Evolutionary conservation across 1,139 yeast species (phyloP).

Genomic region (Hansenula lynferdii): DNA sequence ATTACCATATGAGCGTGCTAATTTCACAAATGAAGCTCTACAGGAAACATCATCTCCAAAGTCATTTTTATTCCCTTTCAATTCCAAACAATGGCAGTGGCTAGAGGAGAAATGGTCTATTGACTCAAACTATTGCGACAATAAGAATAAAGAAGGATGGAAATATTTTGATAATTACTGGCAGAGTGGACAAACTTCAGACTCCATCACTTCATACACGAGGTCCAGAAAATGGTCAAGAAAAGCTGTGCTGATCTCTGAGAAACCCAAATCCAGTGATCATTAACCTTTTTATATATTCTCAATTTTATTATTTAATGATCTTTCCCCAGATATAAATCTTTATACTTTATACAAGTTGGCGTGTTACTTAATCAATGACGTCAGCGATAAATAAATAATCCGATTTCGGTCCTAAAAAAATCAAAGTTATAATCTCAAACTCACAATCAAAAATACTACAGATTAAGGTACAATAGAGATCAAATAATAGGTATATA

Average conservation of each 20-base stretch:
- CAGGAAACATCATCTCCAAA: conserved; percentile 32
- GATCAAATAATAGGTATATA: no score
- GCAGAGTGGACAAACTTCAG: conserved; percentile 35
- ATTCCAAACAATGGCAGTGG: conserved; percentile 53
- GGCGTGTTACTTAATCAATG: no score
- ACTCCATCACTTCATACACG: conserved; percentile 46
- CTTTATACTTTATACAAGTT: no score
- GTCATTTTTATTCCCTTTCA: conserved; percentile 43
- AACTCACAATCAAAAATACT: no score
- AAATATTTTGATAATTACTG: conserved; percentile 47
- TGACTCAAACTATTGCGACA: conserved; percentile 34
- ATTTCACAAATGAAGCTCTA: conserved; percentile 42
- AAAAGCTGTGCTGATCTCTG: conserved; percentile 39
- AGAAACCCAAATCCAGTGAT: conserved; percentile 12
- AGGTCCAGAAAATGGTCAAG: conserved; percentile 46
- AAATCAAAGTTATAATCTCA: background rate
- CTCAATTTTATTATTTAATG: no score
- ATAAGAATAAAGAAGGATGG: conserved; percentile 45
- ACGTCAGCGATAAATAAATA: background rate
- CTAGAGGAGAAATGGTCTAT: conserved; percentile 46
- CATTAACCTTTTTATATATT: no score
- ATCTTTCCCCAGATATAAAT: background rate
- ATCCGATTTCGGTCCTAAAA: background rate
- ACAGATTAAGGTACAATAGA: no score
- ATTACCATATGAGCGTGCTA: conserved; percentile 47